Evolutionary conservation across 805 yeast genomes (phyloP).

Genomic region (Teunomyces atbi): DNA sequence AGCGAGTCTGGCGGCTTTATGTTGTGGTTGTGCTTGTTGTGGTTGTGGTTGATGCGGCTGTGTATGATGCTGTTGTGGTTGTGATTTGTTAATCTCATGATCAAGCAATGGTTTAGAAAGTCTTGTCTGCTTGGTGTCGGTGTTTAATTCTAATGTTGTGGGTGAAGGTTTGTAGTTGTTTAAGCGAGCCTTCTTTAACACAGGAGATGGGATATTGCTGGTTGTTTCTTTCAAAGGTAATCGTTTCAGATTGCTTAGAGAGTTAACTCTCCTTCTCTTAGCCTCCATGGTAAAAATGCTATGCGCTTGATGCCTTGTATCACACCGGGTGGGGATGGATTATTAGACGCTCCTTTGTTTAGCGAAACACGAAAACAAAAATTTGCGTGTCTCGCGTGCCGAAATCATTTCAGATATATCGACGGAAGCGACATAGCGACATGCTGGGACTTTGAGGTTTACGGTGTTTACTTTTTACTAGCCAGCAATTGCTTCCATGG

Average conservation of each 20-base stretch:
- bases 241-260: constrained; percentile 14
- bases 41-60: background rate
- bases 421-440: background rate
- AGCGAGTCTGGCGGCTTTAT: constrained; percentile 25
- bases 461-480: too few relatives aligned
- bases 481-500: too few relatives aligned
- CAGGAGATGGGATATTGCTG: constrained; percentile 39
- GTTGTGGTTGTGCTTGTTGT: background rate
- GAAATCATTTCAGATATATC: background rate
- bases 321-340: background rate
- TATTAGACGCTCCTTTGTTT: constrained; percentile 4
- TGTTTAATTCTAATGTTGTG: constrained; percentile 2
- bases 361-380: constrained; percentile 5
- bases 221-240: constrained; percentile 42
- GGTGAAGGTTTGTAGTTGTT: constrained; percentile 11
- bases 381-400: constrained; percentile 5
- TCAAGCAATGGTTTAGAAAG: background rate
- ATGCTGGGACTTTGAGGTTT: background rate
- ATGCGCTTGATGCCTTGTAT: constrained; percentile 5
- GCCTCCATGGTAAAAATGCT: constrained; percentile 2
- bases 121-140: background rate
- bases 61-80: background rate
- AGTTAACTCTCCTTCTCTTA: constrained; percentile 11
- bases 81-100: background rate
- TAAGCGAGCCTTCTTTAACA: constrained; percentile 25